Base-by-base conservation (phyloP, 2,329 filamentous ascomycete genomes). In the Acephala macrosclerotiorum region DNA sequence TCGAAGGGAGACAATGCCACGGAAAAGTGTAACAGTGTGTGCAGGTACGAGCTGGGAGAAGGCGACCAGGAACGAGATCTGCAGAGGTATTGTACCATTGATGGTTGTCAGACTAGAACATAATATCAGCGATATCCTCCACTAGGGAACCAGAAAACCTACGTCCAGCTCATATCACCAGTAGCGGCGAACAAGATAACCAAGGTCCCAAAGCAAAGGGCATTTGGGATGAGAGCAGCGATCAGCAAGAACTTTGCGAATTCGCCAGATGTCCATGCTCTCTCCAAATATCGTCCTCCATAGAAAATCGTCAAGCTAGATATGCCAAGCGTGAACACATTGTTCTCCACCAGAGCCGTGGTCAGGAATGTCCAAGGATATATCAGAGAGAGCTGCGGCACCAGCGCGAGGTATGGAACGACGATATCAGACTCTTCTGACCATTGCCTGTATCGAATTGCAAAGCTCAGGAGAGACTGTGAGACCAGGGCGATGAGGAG, bases 41-140 rank as follows among this genome's bases (percentile, higher is more conserved):
- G 97, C 94, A 25, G 96, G 96, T 40, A 98, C 91, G 58, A 99
- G 92, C 80, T 99, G 96, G 81, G 97, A 98, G 81, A 98, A 97
- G 62, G 95, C 93, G 74, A 98, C 93, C 68, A 99, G 91, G 82
- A 98, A 98, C 68, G 92, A 90, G 56, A 96, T 94, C 79, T 97
- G 95, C 65, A 97, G 84, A 18, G 94, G 89, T 69, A 97, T 90
- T 63, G 94, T 94, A 72, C 96, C 96, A 72, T 92, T 92, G 75
- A 98, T 92, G 69, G 92, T 90, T 55, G 91, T 94, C 56, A 92
- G 80, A 60, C 91, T 96, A 74, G 57, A 66, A 18, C 56, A 18
- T 53, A 45, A 47, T 25, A 22, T 71, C 67, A 72, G 68, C 63
- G 74, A 77, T 49, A 22, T 49, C 9, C 60, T 77, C 80, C 76